A percentile compares a stretch with the other conserved stretches of the same genome.
Evolutionary conservation across 345 rosid species (phyloP).

Genomic region (Brassica cretica): DNA sequence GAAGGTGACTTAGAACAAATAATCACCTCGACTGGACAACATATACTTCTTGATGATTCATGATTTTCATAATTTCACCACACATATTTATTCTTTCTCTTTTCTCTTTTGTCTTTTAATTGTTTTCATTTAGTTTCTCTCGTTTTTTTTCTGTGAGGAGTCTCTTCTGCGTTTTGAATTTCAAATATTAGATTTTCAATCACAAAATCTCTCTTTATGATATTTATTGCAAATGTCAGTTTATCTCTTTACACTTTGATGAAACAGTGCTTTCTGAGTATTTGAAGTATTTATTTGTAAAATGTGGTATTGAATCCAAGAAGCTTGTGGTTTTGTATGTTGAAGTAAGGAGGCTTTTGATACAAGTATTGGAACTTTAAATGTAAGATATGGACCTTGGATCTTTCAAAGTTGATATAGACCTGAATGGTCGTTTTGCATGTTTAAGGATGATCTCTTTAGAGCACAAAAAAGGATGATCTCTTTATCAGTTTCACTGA

Average conservation of each 20-base stretch:
- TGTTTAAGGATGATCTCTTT: no score
- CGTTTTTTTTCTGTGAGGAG: neutral
- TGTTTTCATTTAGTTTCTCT: neutral
- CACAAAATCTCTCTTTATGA: neutral
- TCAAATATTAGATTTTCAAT: neutral
- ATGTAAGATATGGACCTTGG: neutral
- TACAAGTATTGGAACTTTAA: neutral
- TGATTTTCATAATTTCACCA: slow-evolving; percentile 11
- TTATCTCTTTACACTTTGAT: neutral
- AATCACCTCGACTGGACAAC: slow-evolving; percentile 24
- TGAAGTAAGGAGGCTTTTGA: neutral
- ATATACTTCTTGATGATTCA: slow-evolving; percentile 1
- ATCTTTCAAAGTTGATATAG: no score
- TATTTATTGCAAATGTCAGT: neutral
- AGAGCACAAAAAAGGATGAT: no score
- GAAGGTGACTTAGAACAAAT: slow-evolving; percentile 1
- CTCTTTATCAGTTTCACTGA: no score
- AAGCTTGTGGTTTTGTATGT: neutral
- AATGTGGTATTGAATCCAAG: neutral
- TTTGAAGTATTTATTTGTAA: neutral
- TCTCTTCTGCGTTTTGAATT: neutral
- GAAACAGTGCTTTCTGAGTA: neutral
- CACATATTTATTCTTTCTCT: neutral
- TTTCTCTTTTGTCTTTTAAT: slow-evolving; percentile 3
- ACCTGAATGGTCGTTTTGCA: no score